Evolutionary conservation across 164 flowering plant genomes (phyloP), one percentile per base, ranked within the genome.

Genomic region (Vitis amurensis): DNA sequence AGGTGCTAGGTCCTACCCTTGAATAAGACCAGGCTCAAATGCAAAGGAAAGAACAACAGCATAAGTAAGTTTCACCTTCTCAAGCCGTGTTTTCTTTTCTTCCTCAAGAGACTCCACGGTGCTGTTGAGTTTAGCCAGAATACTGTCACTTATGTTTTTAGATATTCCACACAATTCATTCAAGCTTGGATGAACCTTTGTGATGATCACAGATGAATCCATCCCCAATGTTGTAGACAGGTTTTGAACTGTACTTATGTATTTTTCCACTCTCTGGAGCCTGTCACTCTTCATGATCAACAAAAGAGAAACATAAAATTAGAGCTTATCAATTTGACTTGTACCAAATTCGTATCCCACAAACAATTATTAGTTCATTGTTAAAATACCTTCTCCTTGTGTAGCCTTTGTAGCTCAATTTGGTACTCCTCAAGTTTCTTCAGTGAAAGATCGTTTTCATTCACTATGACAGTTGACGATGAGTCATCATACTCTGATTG

Each of bases 341-440:
- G 51, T 55, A 14, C 57, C 55, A 13, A 47, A 31, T 4, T 63
- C 16, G 50, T 47, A 17, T 63, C 44, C 8, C 15, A 11, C 1
- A 37, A 11, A 62, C 13, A 3, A 68, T 51, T 16, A 27, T 10
- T 11, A 10, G n/a, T 17, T 19, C 3, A 9, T 11, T 63, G 23
- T 44, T 31, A 11, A 48, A 23, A 19, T 85, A 90, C 98, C 97
- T 93, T 93, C 76, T 93, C 98, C 62, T 70, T 86, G 10, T 86
- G 91, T 66, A 92, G 92, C 73, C 85, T 80, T 74, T 87, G 91
- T 27, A 92, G 86, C 80, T 92, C 94, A 64, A 50, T 71, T 60
- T 86, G 89, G 78, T 86, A 87, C 73, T 94, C 98, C 69, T 92
- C 97, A 1, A 91, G 88, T 75, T 88, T 94, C 78, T 91, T 88